phyloP scores from a whole-genome alignment of 305 asterid genomes.

The Euphrasia arctica region DNA sequence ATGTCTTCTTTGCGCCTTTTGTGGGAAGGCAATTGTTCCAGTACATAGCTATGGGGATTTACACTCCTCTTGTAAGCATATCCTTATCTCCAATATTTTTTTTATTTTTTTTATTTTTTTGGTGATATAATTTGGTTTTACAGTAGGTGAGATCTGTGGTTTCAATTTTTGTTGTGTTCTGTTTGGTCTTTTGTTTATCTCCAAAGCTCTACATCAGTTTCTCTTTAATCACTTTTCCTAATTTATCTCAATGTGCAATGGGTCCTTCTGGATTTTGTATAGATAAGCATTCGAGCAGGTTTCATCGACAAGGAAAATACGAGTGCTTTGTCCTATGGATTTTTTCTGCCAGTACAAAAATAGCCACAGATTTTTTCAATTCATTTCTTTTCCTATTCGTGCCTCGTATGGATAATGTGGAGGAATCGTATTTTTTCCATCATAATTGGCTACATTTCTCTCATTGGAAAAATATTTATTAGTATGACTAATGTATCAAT shows the following conservation, averaged over 20 bases:
- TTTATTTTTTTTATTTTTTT: slow-evolving; percentile 12
- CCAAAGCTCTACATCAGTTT: slow-evolving; percentile 7
- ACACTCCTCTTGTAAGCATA: slow-evolving; percentile 81
- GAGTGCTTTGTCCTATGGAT: slow-evolving; percentile 26
- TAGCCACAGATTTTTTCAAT: slow-evolving; percentile 35
- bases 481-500: neutral
- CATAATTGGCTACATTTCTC: neutral
- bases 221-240: slow-evolving; percentile 15
- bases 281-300: slow-evolving; percentile 19
- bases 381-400: neutral
- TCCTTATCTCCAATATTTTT: slow-evolving; percentile 10
- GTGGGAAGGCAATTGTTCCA: slow-evolving; percentile 84
- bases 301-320: neutral
- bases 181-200: slow-evolving; percentile 33
- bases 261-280: slow-evolving; percentile 17
- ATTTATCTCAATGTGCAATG: slow-evolving; percentile 7
- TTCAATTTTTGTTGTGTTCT: slow-evolving; percentile 26
- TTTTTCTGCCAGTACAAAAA: neutral
- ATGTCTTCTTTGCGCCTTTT: slow-evolving; percentile 99
- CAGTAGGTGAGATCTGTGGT: slow-evolving; percentile 47
- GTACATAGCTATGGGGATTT: slow-evolving; percentile 79
- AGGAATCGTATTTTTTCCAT: neutral
- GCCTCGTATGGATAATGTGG: neutral
- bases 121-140: slow-evolving; percentile 21
- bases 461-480: neutral